Conservation (phyloP, 2,329 filamentous ascomycete genomes). For the Aspergillus sp. region DNA sequence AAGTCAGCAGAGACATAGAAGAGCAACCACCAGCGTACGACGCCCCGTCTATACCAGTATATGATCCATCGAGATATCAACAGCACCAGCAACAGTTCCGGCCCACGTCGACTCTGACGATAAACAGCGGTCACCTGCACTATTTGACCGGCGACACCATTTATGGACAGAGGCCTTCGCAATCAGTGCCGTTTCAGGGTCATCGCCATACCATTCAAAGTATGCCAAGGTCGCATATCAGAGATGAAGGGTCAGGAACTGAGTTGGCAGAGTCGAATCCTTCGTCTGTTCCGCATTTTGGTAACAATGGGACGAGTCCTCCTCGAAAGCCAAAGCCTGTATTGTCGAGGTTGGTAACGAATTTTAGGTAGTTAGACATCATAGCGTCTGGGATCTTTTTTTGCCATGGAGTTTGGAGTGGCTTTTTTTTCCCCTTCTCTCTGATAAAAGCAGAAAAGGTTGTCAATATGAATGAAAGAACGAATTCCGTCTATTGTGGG, state of each 20-base stretch:
- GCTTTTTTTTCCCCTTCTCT: background rate
- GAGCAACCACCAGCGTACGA: conserved; percentile 24
- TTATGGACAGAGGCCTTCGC: background rate
- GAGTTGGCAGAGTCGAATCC: background rate
- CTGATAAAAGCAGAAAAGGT: too few relatives aligned
- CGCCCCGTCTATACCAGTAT: conserved; percentile 18
- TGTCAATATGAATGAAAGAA: too few relatives aligned
- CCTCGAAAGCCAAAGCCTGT: conserved; percentile 27
- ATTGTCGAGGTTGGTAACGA: conserved; percentile 30
- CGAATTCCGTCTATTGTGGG: too few relatives aligned
- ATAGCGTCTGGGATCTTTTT: too few relatives aligned
- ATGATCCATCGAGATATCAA: conserved; percentile 27
- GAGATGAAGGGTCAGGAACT: background rate
- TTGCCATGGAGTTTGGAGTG: background rate
- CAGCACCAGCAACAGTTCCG: conserved; percentile 6
- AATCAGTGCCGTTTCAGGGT: background rate
- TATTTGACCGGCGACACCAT: background rate
- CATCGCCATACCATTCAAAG: background rate
- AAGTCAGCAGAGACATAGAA: conserved; percentile 3
- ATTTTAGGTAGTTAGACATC: conserved; percentile 16
- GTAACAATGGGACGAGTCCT: conserved; percentile 2
- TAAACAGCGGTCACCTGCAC: background rate
- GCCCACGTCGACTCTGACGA: conserved; percentile 7
- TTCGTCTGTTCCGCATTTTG: background rate
- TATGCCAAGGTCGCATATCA: background rate